phyloP scores from a whole-genome alignment of 1,284 basidiomycete genomes.

The Leccinum olivaceoglutinosum region DNA sequence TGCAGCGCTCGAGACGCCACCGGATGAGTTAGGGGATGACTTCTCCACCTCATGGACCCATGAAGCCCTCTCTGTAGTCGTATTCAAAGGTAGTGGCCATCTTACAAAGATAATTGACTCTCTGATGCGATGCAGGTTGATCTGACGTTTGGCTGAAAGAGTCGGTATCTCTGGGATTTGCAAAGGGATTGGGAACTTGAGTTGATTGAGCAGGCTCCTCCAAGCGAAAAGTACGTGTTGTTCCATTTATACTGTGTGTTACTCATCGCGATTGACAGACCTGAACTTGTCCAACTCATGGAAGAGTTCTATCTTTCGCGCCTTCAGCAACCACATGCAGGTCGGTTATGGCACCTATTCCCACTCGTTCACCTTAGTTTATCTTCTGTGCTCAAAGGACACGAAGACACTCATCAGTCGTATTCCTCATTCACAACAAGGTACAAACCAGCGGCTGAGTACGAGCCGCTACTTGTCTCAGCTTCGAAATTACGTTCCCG shows the following conservation, averaged over 20 bases:
- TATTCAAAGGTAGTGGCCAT: constrained; percentile 56
- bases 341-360: constrained; percentile 33
- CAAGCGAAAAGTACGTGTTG: constrained; percentile 42
- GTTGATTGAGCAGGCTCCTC: constrained; percentile 43
- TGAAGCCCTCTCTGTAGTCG: constrained; percentile 46
- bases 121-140: constrained; percentile 2
- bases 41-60: constrained; percentile 63
- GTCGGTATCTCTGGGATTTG: constrained; percentile 67
- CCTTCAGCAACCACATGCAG: constrained; percentile 64
- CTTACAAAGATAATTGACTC: constrained; percentile 45
- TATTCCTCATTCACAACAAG: constrained; percentile 87
- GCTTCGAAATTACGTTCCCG: constrained; percentile 67
- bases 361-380: constrained; percentile 2
- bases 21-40: constrained; percentile 44
- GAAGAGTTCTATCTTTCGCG: constrained; percentile 51
- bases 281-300: constrained; percentile 37
- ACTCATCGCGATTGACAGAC: constrained; percentile 28
- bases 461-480: constrained; percentile 69
- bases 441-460: constrained; percentile 65
- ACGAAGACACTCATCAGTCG: constrained; percentile 73
- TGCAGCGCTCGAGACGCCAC: constrained; percentile 36
- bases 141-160: constrained; percentile 39
- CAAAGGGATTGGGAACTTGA: constrained; percentile 75
- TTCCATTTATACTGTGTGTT: background rate
- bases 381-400: constrained; percentile 35